Evolutionary conservation across 495 filamentous ascomycete species (phyloP), one percentile per base, ranked within the genome.

Genomic region (Xylaria flabelliformis): DNA sequence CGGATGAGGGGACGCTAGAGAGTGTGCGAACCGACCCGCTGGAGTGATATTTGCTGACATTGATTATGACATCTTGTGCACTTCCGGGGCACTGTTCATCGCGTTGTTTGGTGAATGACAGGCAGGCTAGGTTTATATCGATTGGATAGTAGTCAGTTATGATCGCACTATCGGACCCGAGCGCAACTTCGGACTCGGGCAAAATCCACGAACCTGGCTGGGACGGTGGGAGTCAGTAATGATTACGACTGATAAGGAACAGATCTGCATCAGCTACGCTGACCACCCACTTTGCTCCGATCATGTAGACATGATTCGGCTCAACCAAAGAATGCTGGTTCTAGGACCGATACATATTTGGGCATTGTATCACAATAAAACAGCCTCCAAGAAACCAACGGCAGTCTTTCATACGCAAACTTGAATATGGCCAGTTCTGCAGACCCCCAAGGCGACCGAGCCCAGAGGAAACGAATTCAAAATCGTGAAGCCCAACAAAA

Each of bases 401-500:
- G 26, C 13, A 59, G 9, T 39, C n/a, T 24, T 59, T n/a, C 13
- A 59, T 59, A 59, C 32, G 56, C 1, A 39, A 34, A 39, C 32
- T 44, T 42, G 17, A 63, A 2, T 26, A 63, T 63, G 59, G 59
- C 59, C 19, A 63, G 34, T 39, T 21, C 2, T 15, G 19, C 59
- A 6, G 59, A 63, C 24, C 59, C 29, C 36, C 34, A 63, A 13
- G 59, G 8, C 17, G 59, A 63, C 17, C 59, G 39, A 41, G n/a
- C 42, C 1, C 36, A 63, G 6, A 41, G 59, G 21, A 63, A 63
- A n/a, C 59, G 59, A 24, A 42, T 63, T 26, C 59, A 63, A 42
- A 63, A 63, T 13, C 59, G 59, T 44, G 59, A 63, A 26, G 59
- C 59, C 13, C 59, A 63, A n/a, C 59, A 63, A 42, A 63, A 63